These are phyloP conservation scores for Geotrichum candidum DNA, from an alignment of 1,139 yeast genomes.

Conservation along the genomic window DNA sequence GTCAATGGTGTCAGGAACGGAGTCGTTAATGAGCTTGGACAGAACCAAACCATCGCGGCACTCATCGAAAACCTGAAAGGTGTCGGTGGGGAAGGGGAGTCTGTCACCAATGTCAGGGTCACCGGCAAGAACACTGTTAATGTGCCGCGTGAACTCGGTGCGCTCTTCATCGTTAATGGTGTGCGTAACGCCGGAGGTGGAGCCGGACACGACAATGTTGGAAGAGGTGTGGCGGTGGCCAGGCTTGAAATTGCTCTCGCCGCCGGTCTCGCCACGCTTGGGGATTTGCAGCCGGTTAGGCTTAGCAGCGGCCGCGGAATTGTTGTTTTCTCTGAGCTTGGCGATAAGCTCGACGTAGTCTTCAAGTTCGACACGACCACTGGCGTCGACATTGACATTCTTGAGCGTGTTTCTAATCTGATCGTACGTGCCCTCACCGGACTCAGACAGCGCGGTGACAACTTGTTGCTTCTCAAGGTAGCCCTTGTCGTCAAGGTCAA, in stretches of 20 bases:
- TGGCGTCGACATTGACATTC: constrained; percentile 86
- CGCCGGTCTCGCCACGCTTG: constrained; percentile 19
- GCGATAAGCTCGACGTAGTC: constrained; percentile 77
- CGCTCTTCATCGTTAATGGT: constrained; percentile 97
- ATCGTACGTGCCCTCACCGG: constrained; percentile 81
- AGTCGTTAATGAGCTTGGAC: constrained; percentile 90
- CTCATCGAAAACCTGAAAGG: constrained; percentile 93
- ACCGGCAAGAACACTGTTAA: constrained; percentile 86
- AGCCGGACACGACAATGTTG: constrained; percentile 68
- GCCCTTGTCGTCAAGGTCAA: constrained; percentile 91
- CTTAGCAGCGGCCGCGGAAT: constrained; percentile 20
- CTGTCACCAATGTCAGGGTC: constrained; percentile 80
- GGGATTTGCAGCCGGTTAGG: constrained; percentile 21
- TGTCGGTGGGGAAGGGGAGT: constrained; percentile 88
- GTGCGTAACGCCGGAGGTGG: constrained; percentile 89
- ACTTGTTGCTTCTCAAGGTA: constrained; percentile 90
- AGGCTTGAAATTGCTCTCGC: constrained; percentile 8
- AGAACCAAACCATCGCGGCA: constrained; percentile 92
- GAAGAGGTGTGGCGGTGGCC: constrained; percentile 25
- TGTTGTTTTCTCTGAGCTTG: constrained; percentile 34
- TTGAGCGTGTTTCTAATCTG: constrained; percentile 91
- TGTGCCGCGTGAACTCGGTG: constrained; percentile 90
- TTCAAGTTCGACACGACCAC: constrained; percentile 94
- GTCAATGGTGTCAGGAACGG: constrained; percentile 97
- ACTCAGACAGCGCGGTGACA: constrained; percentile 71